phyloP scores from a whole-genome alignment of 2,329 filamentous ascomycete genomes.

The Apiospora marii region DNA sequence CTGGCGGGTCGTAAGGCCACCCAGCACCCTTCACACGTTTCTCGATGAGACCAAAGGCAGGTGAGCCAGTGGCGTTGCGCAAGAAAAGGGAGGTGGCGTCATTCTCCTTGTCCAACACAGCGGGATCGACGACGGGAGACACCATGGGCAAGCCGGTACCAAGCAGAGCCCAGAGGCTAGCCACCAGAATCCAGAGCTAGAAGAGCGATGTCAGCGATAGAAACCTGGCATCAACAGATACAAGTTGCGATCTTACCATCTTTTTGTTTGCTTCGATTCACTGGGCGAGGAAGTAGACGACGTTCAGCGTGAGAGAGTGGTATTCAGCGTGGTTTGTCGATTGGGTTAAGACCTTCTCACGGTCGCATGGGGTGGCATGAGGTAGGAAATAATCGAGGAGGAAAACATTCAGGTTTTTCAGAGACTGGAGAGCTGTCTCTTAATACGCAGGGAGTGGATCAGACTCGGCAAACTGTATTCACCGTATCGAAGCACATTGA shows the following conservation, averaged over 20 bases:
- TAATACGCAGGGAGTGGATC: too few relatives aligned
- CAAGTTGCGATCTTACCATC: neutral
- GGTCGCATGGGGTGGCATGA: too few relatives aligned
- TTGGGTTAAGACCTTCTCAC: too few relatives aligned
- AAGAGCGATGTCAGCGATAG: neutral
- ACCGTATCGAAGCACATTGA: too few relatives aligned
- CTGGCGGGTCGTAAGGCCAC: neutral
- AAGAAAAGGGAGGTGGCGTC: neutral
- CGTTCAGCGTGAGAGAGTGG: too few relatives aligned
- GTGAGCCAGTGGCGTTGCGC: neutral
- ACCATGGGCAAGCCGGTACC: neutral
- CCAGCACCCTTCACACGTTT: neutral
- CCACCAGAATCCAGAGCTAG: neutral
- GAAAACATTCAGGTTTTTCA: too few relatives aligned
- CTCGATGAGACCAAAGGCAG: neutral
- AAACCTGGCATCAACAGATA: neutral
- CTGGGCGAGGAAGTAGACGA: neutral
- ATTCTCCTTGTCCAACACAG: neutral
- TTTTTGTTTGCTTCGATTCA: neutral
- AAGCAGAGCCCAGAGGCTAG: neutral
- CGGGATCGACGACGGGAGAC: neutral
- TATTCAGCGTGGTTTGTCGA: too few relatives aligned
- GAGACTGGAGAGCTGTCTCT: too few relatives aligned
- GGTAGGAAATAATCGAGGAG: too few relatives aligned
- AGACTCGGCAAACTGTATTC: too few relatives aligned